Base-by-base conservation (phyloP, 73 alveolate species). In the Urostyla sp. region DNA sequence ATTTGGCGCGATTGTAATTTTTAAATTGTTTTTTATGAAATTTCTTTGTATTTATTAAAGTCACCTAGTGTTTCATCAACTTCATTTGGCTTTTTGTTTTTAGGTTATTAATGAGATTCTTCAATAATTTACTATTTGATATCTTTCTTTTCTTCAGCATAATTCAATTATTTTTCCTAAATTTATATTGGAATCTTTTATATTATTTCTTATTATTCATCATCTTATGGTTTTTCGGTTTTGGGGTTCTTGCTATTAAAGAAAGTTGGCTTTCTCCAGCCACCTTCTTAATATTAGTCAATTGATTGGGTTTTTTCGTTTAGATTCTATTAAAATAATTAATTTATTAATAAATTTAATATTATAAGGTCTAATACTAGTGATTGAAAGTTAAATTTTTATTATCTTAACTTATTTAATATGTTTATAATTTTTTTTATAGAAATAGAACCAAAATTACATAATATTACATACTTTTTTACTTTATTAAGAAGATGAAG, bases 1-100 rank as follows among this genome's bases (percentile, higher is more conserved):
- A 67, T 67, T 31, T 72, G 73, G 13, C 73, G n/a, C 40, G 26
- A 26, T 0, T 21, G 6, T 0, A 85, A 78, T 11, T n/a, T 21
- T 2, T 23, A 46, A 28, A 44, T 52, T 11, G 93, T 75, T 67
- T 34, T 52, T n/a, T 57, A 27, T 27, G n/a, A 2, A 38, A 85
- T 85, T 56, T 85, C 88, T n/a, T 76, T 76, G 57, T 20, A 85
- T 73, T 32, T 55, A 13, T 26, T 50, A 59, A 55, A 83, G 34
- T 67, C 58, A 0, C 57, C 79, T 40, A 27, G 51, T 21, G 6
- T 44, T 2, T 27, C 8, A 16, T 63, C 79, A 63, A 10, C 79
- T 43, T 43, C 16, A 55, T 16, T 46, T 24, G 23, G 30, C 23
- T 55, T 18, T 43, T 21, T 21, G 6, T 6, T 4, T 5, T 30